phyloP scores from a whole-genome alignment of 2,329 filamentous ascomycete genomes.

The Aureobasidium pullulans region DNA sequence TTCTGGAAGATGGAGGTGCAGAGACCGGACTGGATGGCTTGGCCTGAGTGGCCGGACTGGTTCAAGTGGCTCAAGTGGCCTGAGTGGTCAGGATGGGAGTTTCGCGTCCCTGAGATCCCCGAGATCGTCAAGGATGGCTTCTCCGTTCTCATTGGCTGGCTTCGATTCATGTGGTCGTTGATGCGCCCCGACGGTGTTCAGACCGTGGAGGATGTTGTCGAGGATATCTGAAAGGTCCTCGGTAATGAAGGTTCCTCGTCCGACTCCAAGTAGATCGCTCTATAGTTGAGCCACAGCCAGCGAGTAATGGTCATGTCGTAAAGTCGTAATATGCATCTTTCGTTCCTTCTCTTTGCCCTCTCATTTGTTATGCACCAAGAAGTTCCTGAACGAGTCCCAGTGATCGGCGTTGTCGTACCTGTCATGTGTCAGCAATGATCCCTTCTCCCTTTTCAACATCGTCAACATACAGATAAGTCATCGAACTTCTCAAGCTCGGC shows the following conservation, averaged over 20 bases:
- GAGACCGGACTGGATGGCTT: too few species aligned
- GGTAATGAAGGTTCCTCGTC: too few species aligned
- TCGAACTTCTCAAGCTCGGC: conserved; percentile 83
- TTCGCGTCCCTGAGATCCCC: background rate
- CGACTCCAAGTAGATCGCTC: too few species aligned
- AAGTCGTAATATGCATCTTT: background rate
- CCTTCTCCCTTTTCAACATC: background rate
- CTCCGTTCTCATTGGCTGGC: background rate
- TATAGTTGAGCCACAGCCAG: too few species aligned
- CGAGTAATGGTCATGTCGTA: background rate
- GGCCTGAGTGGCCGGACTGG: background rate
- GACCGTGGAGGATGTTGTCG: background rate
- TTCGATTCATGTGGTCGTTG: background rate
- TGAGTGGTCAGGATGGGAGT: background rate
- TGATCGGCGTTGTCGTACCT: conserved; percentile 74
- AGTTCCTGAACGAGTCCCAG: conserved; percentile 79
- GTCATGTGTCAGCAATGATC: conserved; percentile 23
- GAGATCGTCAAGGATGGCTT: background rate
- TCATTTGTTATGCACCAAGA: conserved; percentile 72
- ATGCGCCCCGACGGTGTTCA: background rate
- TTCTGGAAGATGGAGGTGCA: background rate
- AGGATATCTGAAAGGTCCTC: background rate
- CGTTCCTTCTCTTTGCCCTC: background rate
- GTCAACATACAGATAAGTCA: conserved; percentile 84
- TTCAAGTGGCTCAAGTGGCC: background rate